Base-by-base conservation (phyloP, 257 asterid genomes). In the Linderniella brevidens region DNA sequence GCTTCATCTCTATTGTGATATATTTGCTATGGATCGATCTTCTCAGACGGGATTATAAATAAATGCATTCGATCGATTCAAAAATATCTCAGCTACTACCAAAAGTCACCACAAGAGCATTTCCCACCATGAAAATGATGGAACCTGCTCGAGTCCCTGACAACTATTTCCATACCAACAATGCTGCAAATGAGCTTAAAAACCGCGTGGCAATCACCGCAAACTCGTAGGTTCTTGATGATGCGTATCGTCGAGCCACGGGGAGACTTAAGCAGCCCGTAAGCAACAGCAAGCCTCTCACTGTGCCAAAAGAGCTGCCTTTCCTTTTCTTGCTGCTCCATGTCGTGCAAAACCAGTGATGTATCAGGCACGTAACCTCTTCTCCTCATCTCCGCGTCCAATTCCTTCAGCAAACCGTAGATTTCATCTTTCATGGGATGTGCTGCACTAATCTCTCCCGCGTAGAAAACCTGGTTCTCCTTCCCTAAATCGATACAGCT, bases 281-380 rank as follows among this genome's bases (percentile, higher is more conserved):
- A 84, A 13, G 86, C 93, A 17, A 80, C 67, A 11, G 93, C 95
- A 48, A 72, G 46, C 53, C 87, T 73, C 73, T 80, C 95, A 42
- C 93, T 75, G 54, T 85, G 93, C 93, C 95, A 77, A 65, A 78
- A 84, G 18, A 84, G 80, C 41, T 77, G 95, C 6, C 75, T 71
- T 51, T 77, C 95, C 75, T 80, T 80, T 75, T 80, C 93, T 18
- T 60, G 78, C 37, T 57, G 57, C 8, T 64, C 80, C 92, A 84
- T 73, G 40, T 84, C 93, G 50, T 80, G 90, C 70, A 84, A 64
- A 53, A 84, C 93, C 37, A 50, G 64, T 11, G 65, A 63, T 14
- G 78, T 78, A 35, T 84, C 82, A 0, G 93, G 92, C 15, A 67
- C 60, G 60, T 85, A 84, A 10, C 95, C 95, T 62, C 79, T 66